Base-by-base conservation (phyloP, 441 rosid species). In the Populus tomentosa region DNA sequence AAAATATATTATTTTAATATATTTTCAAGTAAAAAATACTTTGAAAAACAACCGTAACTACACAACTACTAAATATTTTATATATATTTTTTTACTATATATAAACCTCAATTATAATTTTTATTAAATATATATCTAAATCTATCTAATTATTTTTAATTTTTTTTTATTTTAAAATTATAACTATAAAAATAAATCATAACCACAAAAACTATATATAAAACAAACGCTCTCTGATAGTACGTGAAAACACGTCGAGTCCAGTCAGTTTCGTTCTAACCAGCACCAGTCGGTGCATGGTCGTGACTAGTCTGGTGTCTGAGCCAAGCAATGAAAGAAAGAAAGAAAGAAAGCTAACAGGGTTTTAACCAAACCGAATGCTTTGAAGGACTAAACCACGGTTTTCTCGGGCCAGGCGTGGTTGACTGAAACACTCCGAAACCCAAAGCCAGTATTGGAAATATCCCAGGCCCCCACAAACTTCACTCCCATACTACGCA, bases 321-420 rank as follows among this genome's bases (percentile, higher is more conserved):
- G 5, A 50, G 24, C 35, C 16, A 5, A 28, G 18, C 26, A 33
- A 33, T 53, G 7, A 26, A 26, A 26, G 7, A 14, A 13, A 66
- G 20, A 24, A 4, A 5, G 46, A 24, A 3, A 14, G 24, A 42
- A 40, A 67, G 23, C 63, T 16, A 26, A 66, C 67, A 28, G 16
- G 73, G 38, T 21, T 35, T n/a, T 9, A 20, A 56, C 64, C 67
- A 64, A 70, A 83, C 76, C 78, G 75, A 62, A 18, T 73, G 90
- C 93, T 80, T 93, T 85, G 96, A 84, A 85, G 80, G 81, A 82
- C 88, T 85, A 87, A 84, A 83, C 91, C 89, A 88, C 91, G 90
- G 93, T 87, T 87, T 88, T 89, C 98, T 91, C 86, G 98, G 94
- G 93, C 85, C 80, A 79, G 79, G 92, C 83, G 90, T 87, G 85